Conservation (phyloP, 352 stramenopile species). For the Pythium aphanidermatum region DNA sequence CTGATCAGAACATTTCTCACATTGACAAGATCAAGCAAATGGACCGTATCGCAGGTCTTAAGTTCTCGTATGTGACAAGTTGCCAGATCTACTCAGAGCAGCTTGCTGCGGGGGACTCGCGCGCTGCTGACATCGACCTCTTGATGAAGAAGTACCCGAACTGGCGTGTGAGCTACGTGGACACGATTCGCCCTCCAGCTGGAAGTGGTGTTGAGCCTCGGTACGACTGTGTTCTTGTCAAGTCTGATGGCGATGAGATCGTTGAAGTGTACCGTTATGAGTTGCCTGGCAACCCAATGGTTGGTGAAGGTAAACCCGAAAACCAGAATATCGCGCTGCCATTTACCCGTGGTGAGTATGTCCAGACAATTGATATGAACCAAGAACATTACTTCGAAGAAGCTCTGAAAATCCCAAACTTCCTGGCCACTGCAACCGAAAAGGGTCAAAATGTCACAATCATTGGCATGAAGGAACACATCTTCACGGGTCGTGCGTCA, state of each 20-base stretch:
- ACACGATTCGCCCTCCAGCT: constrained; percentile 69
- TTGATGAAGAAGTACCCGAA: constrained; percentile 97
- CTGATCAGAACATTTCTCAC: constrained; percentile 76
- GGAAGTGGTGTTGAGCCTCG: constrained; percentile 60
- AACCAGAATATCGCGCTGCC: constrained; percentile 86
- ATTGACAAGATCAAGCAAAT: constrained; percentile 89
- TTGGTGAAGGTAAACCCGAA: constrained; percentile 83
- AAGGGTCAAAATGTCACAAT: constrained; percentile 69
- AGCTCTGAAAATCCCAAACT: constrained; percentile 86
- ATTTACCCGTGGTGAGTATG: constrained; percentile 81
- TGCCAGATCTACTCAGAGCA: constrained; percentile 88
- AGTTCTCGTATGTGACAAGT: constrained; percentile 88
- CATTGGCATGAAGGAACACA: constrained; percentile 88
- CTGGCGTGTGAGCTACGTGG: constrained; percentile 86
- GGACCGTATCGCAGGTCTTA: constrained; percentile 79
- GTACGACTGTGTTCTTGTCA: constrained; percentile 78
- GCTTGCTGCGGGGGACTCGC: constrained; percentile 54
- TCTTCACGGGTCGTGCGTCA: constrained; percentile 83
- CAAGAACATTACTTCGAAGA: constrained; percentile 89
- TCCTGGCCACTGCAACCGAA: constrained; percentile 66
- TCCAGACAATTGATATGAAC: constrained; percentile 91
- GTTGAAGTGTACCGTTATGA: constrained; percentile 87
- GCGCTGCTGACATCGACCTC: constrained; percentile 95
- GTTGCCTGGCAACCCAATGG: constrained; percentile 71
- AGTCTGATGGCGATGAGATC: constrained; percentile 80